phyloP scores from a whole-genome alignment of 2,329 filamentous ascomycete genomes.

The Fusarium sp. region DNA sequence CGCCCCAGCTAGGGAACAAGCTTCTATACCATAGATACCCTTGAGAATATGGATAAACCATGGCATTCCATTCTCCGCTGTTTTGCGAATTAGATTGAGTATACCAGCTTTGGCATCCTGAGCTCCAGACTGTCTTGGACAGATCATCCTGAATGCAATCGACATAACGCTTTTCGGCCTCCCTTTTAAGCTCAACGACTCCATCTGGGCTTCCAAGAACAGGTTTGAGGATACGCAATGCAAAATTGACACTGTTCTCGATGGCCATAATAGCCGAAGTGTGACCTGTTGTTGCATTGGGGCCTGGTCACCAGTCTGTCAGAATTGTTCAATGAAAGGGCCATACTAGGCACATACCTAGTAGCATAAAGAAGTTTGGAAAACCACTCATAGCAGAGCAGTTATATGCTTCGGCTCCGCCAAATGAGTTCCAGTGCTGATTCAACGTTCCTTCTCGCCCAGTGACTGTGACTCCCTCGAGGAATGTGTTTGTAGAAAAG shows the following conservation, averaged over 20 bases:
- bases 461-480: not conserved
- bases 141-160: conserved; percentile 1
- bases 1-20: not conserved
- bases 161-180: not conserved
- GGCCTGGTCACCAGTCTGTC: not conserved
- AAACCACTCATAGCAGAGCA: conserved; percentile 1
- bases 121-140: conserved; percentile 2
- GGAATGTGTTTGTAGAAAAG: not conserved
- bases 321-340: not conserved
- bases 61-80: not conserved
- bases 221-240: not conserved
- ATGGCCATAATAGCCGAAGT: conserved; percentile 7
- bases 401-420: not conserved
- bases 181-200: not conserved
- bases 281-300: conserved; percentile 9
- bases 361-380: conserved; percentile 2
- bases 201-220: not conserved
- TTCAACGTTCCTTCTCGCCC: not conserved
- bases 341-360: not conserved
- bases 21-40: not conserved
- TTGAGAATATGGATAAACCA: conserved; percentile 1
- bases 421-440: conserved; percentile 7
- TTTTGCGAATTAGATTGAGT: not conserved
- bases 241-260: conserved; percentile 5
- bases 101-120: conserved; percentile 5